Conservation (phyloP, 2,329 filamentous ascomycete species). For the Cercospora zeina region DNA sequence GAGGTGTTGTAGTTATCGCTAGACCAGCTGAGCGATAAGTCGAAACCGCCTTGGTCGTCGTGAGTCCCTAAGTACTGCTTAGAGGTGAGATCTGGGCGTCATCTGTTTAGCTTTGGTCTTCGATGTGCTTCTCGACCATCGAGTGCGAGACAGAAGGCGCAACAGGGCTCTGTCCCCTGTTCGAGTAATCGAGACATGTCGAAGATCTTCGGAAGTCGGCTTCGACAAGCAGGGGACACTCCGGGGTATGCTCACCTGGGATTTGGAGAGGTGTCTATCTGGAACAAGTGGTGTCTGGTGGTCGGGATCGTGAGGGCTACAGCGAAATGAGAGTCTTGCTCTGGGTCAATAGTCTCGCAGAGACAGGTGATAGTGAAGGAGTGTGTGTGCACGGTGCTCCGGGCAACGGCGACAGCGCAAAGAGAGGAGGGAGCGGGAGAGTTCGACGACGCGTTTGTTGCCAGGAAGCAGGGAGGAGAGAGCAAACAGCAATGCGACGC, state of each 20-base stretch:
- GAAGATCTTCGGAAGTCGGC: slow-evolving; percentile 3
- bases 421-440: not conserved
- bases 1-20: slow-evolving; percentile 26
- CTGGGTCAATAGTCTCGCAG: slow-evolving; percentile 27
- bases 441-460: slow-evolving; percentile 9
- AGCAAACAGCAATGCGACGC: slow-evolving; percentile 9
- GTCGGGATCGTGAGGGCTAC: slow-evolving; percentile 18
- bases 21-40: slow-evolving; percentile 30
- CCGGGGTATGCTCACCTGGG: slow-evolving; percentile 20
- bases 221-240: not conserved
- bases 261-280: slow-evolving; percentile 14
- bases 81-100: not conserved
- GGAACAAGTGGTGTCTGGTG: slow-evolving; percentile 16
- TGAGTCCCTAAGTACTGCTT: not conserved
- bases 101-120: not conserved
- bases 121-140: slow-evolving; percentile 5
- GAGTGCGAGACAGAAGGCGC: not conserved
- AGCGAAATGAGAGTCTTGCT: slow-evolving; percentile 31
- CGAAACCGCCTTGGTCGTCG: not conserved
- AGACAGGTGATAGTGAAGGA: slow-evolving; percentile 21
- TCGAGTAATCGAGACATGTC: slow-evolving; percentile 12
- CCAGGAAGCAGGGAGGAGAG: slow-evolving; percentile 11
- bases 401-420: slow-evolving; percentile 23
- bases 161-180: slow-evolving; percentile 1
- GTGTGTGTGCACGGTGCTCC: slow-evolving; percentile 32